phyloP scores from a whole-genome alignment of 768 basidiomycete genomes.

The Agaricus bisporus region DNA sequence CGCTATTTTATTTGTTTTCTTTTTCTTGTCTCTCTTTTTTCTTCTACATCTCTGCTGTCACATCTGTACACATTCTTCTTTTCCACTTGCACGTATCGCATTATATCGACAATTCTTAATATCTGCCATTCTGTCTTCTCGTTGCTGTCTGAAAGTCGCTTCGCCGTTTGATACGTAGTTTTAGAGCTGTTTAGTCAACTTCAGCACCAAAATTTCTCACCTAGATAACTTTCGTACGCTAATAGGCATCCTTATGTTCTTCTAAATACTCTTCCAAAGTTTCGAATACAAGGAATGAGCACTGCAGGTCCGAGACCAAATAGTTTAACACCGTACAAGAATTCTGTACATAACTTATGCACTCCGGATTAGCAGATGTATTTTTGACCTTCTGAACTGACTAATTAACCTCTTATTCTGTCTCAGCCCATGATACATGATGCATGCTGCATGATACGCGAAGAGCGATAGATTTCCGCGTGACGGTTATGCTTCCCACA shows the following conservation, averaged over 20 bases:
- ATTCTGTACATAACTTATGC: no score
- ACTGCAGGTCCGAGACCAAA: no score
- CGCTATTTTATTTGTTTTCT: conserved; percentile 4
- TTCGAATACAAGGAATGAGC: no score
- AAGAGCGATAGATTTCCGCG: no score
- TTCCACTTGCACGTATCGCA: conserved; percentile 18
- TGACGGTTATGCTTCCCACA: not conserved
- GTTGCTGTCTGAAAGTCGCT: conserved; percentile 3
- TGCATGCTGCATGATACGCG: no score
- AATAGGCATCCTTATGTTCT: conserved; percentile 1
- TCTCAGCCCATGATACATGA: no score
- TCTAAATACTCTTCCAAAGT: not conserved
- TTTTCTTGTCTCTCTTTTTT: conserved; percentile 8
- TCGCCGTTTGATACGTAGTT: conserved; percentile 2
- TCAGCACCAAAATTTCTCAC: not conserved
- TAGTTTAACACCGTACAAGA: no score
- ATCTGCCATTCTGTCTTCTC: conserved; percentile 12
- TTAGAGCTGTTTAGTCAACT: not conserved
- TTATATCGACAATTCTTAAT: conserved; percentile 17
- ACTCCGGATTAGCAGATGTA: not conserved
- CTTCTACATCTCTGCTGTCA: not conserved
- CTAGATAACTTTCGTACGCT: not conserved
- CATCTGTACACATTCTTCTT: conserved; percentile 16
- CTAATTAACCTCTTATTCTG: not conserved
- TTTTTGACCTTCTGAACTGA: not conserved